Evolutionary conservation across 768 basidiomycete genomes (phyloP), one percentile per base, ranked within the genome.

Genomic region (Royoungia palumana): DNA sequence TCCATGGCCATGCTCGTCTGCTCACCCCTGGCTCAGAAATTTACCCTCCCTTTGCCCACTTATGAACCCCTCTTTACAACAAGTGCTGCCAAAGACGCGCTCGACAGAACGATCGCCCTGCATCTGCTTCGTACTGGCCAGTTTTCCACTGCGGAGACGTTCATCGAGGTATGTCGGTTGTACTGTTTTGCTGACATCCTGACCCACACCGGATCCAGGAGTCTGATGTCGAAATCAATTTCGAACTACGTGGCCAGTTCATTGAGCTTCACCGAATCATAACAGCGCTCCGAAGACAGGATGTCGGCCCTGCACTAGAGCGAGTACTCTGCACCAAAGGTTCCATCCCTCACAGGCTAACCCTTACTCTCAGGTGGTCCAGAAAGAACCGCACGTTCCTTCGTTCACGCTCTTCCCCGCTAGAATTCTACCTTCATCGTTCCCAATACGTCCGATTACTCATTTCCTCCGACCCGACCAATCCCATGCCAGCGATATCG

Each of bases 401-500:
- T 12, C 73, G 73, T 39, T 68, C 75, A 6, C 83, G 86, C 27
- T 79, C 80, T 9, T 95, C 94, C 1, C 78, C 89, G 0, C 78
- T 99, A 11, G 90, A 93, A 57, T 99, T 95, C 64, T 74, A 86
- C 61, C 79, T 98, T 22, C 91, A 97, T 58, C 88, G 91, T 22
- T 93, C 91, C 10, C 86, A 93, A 64, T 97, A 90, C 64, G 78
- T 96, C 46, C 83, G 83, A 4, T 73, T 95, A 10, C 76, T 94
- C 17, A 73, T 88, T 41, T 73, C 80, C 25, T 76, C 79, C 10
- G 74, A 81, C 53, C 79, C 83, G 6, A 76, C 81, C 22, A 70
- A 85, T 57, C 73, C 77, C 27, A 50, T 71, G 4, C 71, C 74
- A 12, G 89, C 91, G 2, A 74, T 96, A 36, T 66, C 74, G 2